Conservation (phyloP, 2,329 filamentous ascomycete species). For the Aspergillus fischeri region DNA sequence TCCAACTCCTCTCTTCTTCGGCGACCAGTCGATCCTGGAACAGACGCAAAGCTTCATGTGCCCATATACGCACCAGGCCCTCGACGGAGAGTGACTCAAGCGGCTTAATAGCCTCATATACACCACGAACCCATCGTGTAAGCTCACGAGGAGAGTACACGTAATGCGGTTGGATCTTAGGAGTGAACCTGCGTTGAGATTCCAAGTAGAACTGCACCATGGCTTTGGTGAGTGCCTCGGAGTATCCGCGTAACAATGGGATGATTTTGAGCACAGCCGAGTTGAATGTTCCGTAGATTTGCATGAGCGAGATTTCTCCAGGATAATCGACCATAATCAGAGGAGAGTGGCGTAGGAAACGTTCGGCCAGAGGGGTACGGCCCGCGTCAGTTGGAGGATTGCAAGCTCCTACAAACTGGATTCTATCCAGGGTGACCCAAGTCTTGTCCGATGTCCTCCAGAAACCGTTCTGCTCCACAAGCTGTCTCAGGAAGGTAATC, state of each 20-base stretch:
- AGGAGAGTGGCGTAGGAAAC: slow-evolving; percentile 95
- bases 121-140: slow-evolving; percentile 93
- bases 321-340: slow-evolving; percentile 99
- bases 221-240: slow-evolving; percentile 87
- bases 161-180: slow-evolving; percentile 96
- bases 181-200: slow-evolving; percentile 90
- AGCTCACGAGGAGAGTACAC: slow-evolving; percentile 98
- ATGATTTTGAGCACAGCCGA: slow-evolving; percentile 94
- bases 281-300: slow-evolving; percentile 99
- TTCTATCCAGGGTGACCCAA: slow-evolving; percentile 95
- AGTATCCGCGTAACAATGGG: slow-evolving; percentile 88
- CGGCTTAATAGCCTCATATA: slow-evolving; percentile 94
- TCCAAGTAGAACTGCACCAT: slow-evolving; percentile 98
- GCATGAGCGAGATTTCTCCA: slow-evolving; percentile 85
- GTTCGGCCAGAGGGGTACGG: slow-evolving; percentile 85
- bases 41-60: slow-evolving; percentile 89
- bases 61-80: slow-evolving; percentile 94
- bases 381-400: slow-evolving; percentile 97
- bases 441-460: slow-evolving; percentile 97
- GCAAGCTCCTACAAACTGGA: slow-evolving; percentile 98
- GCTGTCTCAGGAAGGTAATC: slow-evolving; percentile 93
- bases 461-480: slow-evolving; percentile 98
- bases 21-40: slow-evolving; percentile 97
- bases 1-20: slow-evolving; percentile 94
- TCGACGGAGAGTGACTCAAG: slow-evolving; percentile 84